These are phyloP conservation scores for Auricularia auricula-judae DNA, from an alignment of 768 basidiomycete genomes.

Conservation along the genomic window DNA sequence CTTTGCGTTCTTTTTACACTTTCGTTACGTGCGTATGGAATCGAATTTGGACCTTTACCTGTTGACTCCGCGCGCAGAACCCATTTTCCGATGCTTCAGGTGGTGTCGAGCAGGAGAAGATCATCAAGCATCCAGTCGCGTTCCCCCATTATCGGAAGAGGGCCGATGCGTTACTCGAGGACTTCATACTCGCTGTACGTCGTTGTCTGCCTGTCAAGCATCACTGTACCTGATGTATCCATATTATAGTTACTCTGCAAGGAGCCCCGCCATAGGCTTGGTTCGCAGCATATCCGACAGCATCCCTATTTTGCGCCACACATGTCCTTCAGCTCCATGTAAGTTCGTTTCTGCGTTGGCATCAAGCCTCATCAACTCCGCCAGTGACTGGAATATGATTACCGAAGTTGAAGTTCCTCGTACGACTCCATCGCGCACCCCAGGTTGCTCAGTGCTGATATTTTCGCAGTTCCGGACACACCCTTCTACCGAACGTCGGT, in stretches of 20 bases:
- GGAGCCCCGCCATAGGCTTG: background rate
- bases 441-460: too few species aligned
- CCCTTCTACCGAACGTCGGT: too few species aligned
- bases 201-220: background rate
- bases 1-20: background rate
- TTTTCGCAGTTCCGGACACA: too few species aligned
- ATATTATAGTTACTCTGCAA: background rate
- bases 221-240: background rate
- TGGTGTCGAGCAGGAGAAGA: background rate
- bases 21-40: background rate
- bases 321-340: too few species aligned
- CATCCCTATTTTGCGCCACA: background rate
- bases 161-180: background rate
- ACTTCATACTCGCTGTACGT: background rate
- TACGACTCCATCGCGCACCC: too few species aligned
- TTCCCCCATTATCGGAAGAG: background rate
- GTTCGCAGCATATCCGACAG: background rate
- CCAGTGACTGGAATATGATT: too few species aligned
- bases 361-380: too few species aligned
- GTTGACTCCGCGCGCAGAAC: background rate
- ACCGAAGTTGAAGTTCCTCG: too few species aligned
- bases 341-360: too few species aligned
- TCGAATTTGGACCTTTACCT: background rate
- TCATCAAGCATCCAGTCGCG: background rate
- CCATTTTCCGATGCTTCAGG: background rate